phyloP scores from a whole-genome alignment of 1,139 yeast genomes.

The Yamadazyma diospyri region DNA sequence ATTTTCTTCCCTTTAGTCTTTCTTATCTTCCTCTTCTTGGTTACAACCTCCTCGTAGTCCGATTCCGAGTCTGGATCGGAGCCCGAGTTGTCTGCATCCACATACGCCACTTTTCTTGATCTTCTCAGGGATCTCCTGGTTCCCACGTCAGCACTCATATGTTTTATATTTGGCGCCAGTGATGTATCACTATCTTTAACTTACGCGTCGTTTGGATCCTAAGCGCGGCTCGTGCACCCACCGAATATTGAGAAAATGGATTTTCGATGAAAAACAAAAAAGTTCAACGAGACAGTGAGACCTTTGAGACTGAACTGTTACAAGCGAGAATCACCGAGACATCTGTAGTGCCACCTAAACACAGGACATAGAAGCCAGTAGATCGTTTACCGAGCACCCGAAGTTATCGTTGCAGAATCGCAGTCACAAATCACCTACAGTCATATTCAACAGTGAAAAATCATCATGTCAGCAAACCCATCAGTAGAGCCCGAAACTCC shows the following conservation, averaged over 20 bases:
- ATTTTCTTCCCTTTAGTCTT: background rate
- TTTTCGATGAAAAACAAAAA: slow-evolving; percentile 2
- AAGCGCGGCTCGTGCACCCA: slow-evolving; percentile 1
- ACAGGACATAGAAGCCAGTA: too few species aligned
- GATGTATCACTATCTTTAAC: background rate
- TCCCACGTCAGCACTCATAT: slow-evolving; percentile 4
- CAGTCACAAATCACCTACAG: too few species aligned
- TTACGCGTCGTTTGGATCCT: slow-evolving; percentile 2
- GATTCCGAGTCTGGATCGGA: slow-evolving; percentile 6
- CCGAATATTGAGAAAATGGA: slow-evolving; percentile 4
- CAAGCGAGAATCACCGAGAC: too few species aligned
- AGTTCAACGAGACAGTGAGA: slow-evolving; percentile 7
- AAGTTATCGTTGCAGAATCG: too few species aligned
- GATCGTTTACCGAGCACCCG: too few species aligned
- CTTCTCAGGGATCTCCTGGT: slow-evolving; percentile 6
- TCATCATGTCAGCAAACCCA: slow-evolving; percentile 7
- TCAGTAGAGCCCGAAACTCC: slow-evolving; percentile 20
- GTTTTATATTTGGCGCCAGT: background rate
- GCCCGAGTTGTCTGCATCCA: slow-evolving; percentile 3
- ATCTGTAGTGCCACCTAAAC: too few species aligned
- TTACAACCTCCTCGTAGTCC: slow-evolving; percentile 4
- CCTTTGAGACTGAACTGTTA: slow-evolving; percentile 4
- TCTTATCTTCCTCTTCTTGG: background rate
- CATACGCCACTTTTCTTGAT: slow-evolving; percentile 3
- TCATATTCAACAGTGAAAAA: too few species aligned